phyloP scores from a whole-genome alignment of 768 basidiomycete genomes.

The Pleurotus tuoliensis region DNA sequence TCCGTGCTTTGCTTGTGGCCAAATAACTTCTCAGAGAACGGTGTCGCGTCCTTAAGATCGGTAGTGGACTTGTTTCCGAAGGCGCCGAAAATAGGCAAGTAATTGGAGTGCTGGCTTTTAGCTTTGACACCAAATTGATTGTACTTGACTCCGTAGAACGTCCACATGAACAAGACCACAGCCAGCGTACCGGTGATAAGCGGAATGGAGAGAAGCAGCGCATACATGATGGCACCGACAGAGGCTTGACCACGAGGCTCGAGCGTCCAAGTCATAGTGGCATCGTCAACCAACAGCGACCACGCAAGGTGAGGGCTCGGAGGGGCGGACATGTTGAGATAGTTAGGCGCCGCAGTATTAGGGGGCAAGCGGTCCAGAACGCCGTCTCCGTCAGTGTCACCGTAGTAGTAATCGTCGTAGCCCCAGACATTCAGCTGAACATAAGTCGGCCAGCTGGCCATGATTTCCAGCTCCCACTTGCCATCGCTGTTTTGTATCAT shows the following conservation, averaged over 20 bases:
- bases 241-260: conserved; percentile 78
- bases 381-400: conserved; percentile 84
- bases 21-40: conserved; percentile 71
- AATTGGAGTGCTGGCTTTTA: conserved; percentile 66
- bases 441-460: conserved; percentile 87
- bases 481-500: conserved; percentile 65
- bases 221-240: conserved; percentile 86
- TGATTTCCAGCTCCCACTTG: conserved; percentile 84
- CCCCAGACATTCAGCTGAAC: conserved; percentile 89
- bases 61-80: conserved; percentile 62
- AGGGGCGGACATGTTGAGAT: conserved; percentile 87
- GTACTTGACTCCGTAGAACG: conserved; percentile 93
- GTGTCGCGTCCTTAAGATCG: conserved; percentile 54
- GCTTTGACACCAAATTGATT: conserved; percentile 87
- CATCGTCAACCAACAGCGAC: conserved; percentile 78
- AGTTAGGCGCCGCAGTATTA: conserved; percentile 81
- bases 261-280: conserved; percentile 71
- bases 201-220: conserved; percentile 75
- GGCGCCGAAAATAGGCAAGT: conserved; percentile 83
- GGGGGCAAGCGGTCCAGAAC: conserved; percentile 89
- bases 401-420: conserved; percentile 91
- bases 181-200: conserved; percentile 82
- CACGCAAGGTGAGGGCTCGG: conserved; percentile 86
- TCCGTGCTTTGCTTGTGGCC: conserved; percentile 61
- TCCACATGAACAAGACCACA: conserved; percentile 88